Evolutionary conservation across 768 basidiomycete genomes (phyloP), one percentile per base, ranked within the genome.

Genomic region (Kwoniella botswanensis): DNA sequence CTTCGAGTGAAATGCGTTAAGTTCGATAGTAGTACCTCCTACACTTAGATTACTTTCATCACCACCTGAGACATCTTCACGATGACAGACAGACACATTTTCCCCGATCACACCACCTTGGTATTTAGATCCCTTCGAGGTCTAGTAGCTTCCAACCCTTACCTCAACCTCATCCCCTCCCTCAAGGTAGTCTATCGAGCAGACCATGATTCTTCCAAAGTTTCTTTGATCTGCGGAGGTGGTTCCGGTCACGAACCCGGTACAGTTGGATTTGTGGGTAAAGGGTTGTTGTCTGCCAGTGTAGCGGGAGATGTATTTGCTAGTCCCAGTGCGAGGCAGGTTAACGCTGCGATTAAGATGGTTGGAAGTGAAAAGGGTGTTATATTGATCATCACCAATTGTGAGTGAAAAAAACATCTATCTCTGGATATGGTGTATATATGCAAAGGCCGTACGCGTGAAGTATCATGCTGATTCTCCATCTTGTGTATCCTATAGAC

Each of bases 371-470:
- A 80, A 3, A 79, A 77, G 57, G 81, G 81, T 13, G 75, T 72
- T 1, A 82, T 82, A 50, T 60, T 82, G 65, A 77, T 82, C 67
- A 79, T 82, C 52, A 82, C 81, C 26, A 82, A 82, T 60, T 82
- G 77, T 79, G 56, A 60, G 75, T 60, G 35, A 9, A 35, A 35
- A 35, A 1, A 35, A 22, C 41, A 44, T n/a, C 15, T 18, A 46
- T 46, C 44, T 46, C 44, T 29, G 26, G 3, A 4, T 26, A 9
- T 35, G 35, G 6, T 35, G 35, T 35, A 35, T 29, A 29, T 29
- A 29, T 35, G 35, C 35, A 35, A 35, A 35, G 35, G 35, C 35
- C 35, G 35, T 9, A 35, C 7, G 35, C 1, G 35, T 35, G 35
- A 35, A 35, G 35, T 35, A 9, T 35, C 35, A 35, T 35, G 35